Conservation (phyloP, 2,329 filamentous ascomycete species). For the Fusarium udum region DNA sequence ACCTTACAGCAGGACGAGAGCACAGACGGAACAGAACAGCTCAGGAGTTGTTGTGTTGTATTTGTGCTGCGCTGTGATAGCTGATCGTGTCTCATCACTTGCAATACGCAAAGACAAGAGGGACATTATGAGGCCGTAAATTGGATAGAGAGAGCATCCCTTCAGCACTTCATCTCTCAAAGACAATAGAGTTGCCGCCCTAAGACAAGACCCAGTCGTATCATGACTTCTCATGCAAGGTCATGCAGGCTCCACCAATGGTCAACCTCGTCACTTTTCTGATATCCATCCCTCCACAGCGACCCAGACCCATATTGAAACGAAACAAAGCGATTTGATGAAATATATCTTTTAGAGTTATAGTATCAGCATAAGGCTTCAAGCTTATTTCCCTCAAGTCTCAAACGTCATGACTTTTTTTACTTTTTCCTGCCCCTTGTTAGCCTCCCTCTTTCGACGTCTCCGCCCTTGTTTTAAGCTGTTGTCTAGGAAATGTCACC, state of each 20-base stretch:
- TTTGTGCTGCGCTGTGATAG: not conserved
- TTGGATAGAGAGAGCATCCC: not conserved
- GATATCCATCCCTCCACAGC: slow-evolving; percentile 10
- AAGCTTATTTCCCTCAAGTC: slow-evolving; percentile 28
- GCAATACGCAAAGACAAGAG: not conserved
- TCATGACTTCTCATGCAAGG: slow-evolving; percentile 33
- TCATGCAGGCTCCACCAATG: slow-evolving; percentile 26
- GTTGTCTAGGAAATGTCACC: not conserved
- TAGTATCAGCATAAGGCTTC: slow-evolving; percentile 3
- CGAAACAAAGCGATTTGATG: slow-evolving; percentile 15
- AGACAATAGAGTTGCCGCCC: slow-evolving; percentile 14
- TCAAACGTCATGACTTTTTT: slow-evolving; percentile 32
- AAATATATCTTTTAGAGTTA: slow-evolving; percentile 10
- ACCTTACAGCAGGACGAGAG: slow-evolving; percentile 35
- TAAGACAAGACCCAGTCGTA: slow-evolving; percentile 12
- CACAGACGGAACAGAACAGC: slow-evolving; percentile 27
- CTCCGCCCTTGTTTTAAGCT: not conserved
- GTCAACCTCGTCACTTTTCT: slow-evolving; percentile 23
- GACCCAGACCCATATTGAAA: not conserved
- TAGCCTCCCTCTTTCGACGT: slow-evolving; percentile 6
- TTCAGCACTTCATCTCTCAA: not conserved
- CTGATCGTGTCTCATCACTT: slow-evolving; percentile 8
- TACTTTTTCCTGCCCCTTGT: not conserved
- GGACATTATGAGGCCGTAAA: not conserved
- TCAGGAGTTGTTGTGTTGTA: slow-evolving; percentile 5